Conservation (phyloP, 2,329 filamentous ascomycete genomes). For the Colletotrichum costaricense region DNA sequence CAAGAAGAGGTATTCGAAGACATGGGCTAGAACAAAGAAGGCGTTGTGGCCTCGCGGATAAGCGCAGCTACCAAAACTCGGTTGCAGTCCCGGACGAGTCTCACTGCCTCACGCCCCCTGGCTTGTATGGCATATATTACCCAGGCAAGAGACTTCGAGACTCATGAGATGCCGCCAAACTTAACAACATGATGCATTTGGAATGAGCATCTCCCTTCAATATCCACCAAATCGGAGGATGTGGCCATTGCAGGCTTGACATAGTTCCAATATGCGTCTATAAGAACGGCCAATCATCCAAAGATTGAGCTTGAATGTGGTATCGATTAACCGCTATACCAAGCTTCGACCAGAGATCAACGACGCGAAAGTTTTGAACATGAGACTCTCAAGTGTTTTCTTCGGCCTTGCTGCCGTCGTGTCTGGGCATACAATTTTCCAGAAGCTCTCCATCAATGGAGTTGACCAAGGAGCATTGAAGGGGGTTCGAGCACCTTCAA, state of each 20-base stretch:
- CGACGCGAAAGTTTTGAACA: not conserved
- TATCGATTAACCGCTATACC: too few species aligned
- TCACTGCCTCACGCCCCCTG: not conserved
- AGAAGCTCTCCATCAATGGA: conserved; percentile 58
- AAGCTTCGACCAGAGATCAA: not conserved
- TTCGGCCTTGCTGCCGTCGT: conserved; percentile 42
- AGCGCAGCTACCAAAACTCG: not conserved
- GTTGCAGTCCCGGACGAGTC: not conserved
- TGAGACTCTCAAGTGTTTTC: conserved; percentile 31
- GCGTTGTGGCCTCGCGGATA: not conserved
- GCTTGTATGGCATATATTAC: conserved; percentile 2
- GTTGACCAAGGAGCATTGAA: conserved; percentile 60
- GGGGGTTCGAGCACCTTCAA: conserved; percentile 60
- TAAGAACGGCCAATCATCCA: not conserved
- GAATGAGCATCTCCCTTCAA: not conserved
- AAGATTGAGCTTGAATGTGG: too few species aligned
- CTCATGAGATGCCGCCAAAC: not conserved
- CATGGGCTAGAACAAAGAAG: not conserved
- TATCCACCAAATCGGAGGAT: not conserved
- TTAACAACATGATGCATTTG: not conserved
- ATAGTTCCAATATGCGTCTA: too few species aligned
- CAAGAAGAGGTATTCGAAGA: not conserved
- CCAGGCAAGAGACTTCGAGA: conserved; percentile 14
- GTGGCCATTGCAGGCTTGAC: not conserved
- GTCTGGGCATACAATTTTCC: conserved; percentile 55